Evolutionary conservation across 2,329 filamentous ascomycete species (phyloP), one percentile per base, ranked within the genome.

Genomic region (Trichoderma afroharzianum): DNA sequence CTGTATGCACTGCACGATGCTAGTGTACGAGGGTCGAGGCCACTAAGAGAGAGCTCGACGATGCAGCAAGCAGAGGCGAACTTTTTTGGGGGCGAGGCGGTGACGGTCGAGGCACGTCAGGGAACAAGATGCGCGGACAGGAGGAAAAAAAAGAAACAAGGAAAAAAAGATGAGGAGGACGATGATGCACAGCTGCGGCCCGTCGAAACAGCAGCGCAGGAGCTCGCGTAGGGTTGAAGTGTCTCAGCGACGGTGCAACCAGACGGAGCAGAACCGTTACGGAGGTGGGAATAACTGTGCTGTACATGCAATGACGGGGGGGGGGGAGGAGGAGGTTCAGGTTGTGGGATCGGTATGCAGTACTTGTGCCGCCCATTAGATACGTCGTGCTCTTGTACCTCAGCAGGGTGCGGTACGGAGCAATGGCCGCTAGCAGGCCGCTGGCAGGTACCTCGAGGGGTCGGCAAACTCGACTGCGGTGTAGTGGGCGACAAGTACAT

Each of bases 201-300:
- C 9, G 39, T 53, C n/a, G 47, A 28, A 32, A 33, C 36, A 61
- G 36, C 18, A 50, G 57, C 66, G 36, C 53, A 50, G 58, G 15
- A 36, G 28, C 39, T 66, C 53, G 62, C 63, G 69, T 55, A 39
- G 33, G 62, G 24, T 63, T 32, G 61, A 64, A 6, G 69, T 30
- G 68, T 63, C 47, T 66, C 63, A 26, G 63, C 14, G 57, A 50
- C 67, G 67, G 62, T 63, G 55, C 33, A 71, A 66, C 36, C 58
- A 28, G 33, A 58, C 62, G 69, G 69, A 58, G 43, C 68, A 64
- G 21, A 68, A 24, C 63, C 69, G 69, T 71, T 62, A 59, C 55
- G 33, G 58, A 63, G 68, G 69, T 59, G 69, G 69, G 53, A 61
- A 47, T 36, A 50, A 59, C 53, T 64, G 68, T 57, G 21, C 58